Evolutionary conservation across 2,329 filamentous ascomycete genomes (phyloP).

Genomic region (Trichocomaceae sp.): DNA sequence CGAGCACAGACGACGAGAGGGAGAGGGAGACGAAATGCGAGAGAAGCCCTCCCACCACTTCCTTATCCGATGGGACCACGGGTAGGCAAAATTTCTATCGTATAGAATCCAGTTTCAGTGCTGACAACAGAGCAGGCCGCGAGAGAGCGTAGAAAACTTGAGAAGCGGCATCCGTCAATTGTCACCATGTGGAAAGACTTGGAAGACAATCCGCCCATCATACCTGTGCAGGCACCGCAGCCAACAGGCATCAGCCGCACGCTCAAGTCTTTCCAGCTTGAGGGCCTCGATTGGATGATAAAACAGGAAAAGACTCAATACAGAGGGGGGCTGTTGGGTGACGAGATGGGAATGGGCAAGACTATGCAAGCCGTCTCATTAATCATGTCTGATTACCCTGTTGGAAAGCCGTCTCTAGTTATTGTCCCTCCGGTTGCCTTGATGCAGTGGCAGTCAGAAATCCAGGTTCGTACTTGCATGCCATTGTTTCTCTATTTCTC

Average conservation of each 20-base stretch:
- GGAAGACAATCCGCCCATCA: conserved; percentile 60
- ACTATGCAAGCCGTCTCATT: conserved; percentile 97
- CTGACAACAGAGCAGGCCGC: conserved; percentile 33
- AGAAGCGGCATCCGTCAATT: conserved; percentile 69
- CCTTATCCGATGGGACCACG: conserved; percentile 22
- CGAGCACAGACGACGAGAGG: neutral
- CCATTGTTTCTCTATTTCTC: no score
- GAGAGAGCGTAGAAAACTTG: conserved; percentile 61
- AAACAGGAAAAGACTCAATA: conserved; percentile 80
- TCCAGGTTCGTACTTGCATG: conserved; percentile 51
- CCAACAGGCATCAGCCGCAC: conserved; percentile 72
- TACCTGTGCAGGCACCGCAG: conserved; percentile 59
- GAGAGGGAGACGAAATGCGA: neutral
- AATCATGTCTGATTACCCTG: conserved; percentile 95
- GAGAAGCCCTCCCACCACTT: conserved; percentile 4
- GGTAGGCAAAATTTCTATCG: conserved; percentile 24
- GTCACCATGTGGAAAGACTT: conserved; percentile 79
- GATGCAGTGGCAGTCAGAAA: conserved; percentile 90
- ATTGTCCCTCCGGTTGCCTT: conserved; percentile 87
- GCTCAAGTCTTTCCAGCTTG: conserved; percentile 87
- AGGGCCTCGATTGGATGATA: conserved; percentile 91
- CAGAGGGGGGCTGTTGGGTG: conserved; percentile 83
- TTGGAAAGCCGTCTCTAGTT: conserved; percentile 73
- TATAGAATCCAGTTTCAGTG: neutral
- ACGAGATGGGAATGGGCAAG: conserved; percentile 99